Base-by-base conservation (phyloP, 306 rosid species). In the Quillaja saponaria region DNA sequence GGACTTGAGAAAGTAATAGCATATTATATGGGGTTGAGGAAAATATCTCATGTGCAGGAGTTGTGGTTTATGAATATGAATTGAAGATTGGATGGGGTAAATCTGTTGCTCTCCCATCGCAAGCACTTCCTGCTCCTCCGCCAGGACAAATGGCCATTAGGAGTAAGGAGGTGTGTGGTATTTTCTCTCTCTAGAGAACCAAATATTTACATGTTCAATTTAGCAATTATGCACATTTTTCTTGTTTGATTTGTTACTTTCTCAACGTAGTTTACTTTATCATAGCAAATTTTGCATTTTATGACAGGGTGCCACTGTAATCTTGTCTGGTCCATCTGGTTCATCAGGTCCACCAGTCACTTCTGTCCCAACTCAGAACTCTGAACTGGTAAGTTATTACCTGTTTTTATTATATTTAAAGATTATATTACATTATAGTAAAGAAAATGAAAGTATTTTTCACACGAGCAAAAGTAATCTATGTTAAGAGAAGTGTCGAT, bases 101-200 rank as follows among this genome's bases (percentile, higher is more conserved):
- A 79, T 89, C 99, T 65, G 99, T 94, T 54, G 90, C 97, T 50
- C 85, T 94, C 61, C 99, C 99, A 57, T 94, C 99, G 0, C 97
- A 94, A 87, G 99, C 99, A 1, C 74, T 94, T 53, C 99, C 99
- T 55, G 99, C 99, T 41, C 99, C 99, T 21, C 97, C 97, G 45
- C 99, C 97, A 21, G 99, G 99, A 75, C 99, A 90, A 25, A 94
- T 94, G 99, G 99, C 99, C 50, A 94, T 94, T 75, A 87, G 97
- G 94, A 94, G 96, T 76, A 92, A 92, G 76, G 99, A 94, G 99
- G 99, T 94, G 71, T 58, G 44, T 39, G 10, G 3, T 2, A 39
- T 2, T 12, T 39, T 8, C 7, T 39, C 44, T 39, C 44, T 49
- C 7, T 17, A 49, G 47, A 13, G n/a, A n/a, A n/a, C n/a, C n/a